phyloP scores from a whole-genome alignment of 345 rosid genomes.

The Cardamine occulta region DNA sequence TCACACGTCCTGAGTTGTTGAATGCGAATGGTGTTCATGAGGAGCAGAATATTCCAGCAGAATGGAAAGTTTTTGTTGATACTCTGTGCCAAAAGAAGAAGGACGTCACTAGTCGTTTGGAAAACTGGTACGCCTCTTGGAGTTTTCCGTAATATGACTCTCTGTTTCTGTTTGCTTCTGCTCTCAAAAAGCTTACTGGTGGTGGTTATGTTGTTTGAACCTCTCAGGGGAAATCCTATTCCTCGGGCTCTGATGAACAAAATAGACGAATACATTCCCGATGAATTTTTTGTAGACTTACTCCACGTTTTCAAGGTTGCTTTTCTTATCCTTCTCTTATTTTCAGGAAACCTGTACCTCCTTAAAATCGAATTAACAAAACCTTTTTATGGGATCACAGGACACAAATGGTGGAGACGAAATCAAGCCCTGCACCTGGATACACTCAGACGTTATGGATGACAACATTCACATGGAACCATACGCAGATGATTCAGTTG shows the following conservation, averaged over 20 bases:
- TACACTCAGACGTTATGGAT: constrained; percentile 92
- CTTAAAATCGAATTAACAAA: not conserved
- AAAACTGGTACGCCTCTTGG: constrained; percentile 56
- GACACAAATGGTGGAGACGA: constrained; percentile 47
- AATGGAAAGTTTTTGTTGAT: constrained; percentile 67
- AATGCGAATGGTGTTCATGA: constrained; percentile 41
- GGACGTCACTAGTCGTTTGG: constrained; percentile 57
- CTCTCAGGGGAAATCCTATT: constrained; percentile 85
- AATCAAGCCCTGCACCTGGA: constrained; percentile 74
- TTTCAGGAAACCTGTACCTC: not conserved
- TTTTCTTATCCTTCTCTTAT: constrained; percentile 12
- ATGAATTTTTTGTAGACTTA: constrained; percentile 65
- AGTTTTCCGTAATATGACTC: not conserved
- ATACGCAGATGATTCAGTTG: constrained; percentile 41
- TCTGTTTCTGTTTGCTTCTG: constrained; percentile 16
- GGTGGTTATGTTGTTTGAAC: constrained; percentile 22
- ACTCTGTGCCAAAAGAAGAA: constrained; percentile 59
- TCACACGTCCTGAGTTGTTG: constrained; percentile 46
- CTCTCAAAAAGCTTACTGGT: not conserved
- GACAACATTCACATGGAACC: constrained; percentile 88
- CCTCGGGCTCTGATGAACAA: constrained; percentile 63
- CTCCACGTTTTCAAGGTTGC: constrained; percentile 60
- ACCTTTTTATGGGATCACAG: constrained; percentile 41
- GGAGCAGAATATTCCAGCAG: constrained; percentile 57
- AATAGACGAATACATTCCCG: constrained; percentile 77